Evolutionary conservation across 345 rosid genomes (phyloP), one percentile per base, ranked within the genome.

Genomic region (Iberis pinnata): DNA sequence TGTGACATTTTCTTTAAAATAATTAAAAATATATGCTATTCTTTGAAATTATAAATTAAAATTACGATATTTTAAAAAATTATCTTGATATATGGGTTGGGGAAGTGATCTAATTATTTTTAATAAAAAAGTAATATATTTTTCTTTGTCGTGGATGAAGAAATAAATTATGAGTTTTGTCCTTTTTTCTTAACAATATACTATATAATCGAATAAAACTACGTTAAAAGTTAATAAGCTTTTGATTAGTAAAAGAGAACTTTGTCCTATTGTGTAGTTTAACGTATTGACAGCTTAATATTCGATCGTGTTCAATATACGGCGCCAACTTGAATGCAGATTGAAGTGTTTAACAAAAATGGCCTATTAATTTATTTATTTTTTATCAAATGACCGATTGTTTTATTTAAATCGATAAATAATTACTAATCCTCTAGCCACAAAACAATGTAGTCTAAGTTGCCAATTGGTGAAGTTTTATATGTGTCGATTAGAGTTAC

Each of bases 301-400:
- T 18, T 65, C 42, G 41, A 24, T 65, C 42, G 41, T 65, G 26
- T 27, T 58, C 35, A 50, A 43, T 42, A 35, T 65, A 33, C 64
- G 64, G 70, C 70, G 64, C 70, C 53, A 10, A 29, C 43, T 9
- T 50, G 9, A 43, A 65, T 46, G 64, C 45, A 41, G 13, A 39
- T 47, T 32, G 17, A 33, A 40, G 2, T 18, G 14, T 27, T 20
- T 31, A 12, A 12, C 7, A 31, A 20, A 9, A 12, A n/a, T n/a
- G n/a, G n/a, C n/a, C n/a, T n/a, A n/a, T n/a, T n/a, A n/a, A n/a
- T n/a, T n/a, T n/a, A n/a, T n/a, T n/a, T n/a, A n/a, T n/a, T n/a
- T n/a, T n/a, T n/a, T 9, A 37, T 44, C 12, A 20, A 52, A n/a
- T 36, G 31, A 37, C 20, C 10, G 19, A 8, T 48, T 48, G 24